Base-by-base conservation (phyloP, 768 basidiomycete genomes). In the Lactarius quietus region DNA sequence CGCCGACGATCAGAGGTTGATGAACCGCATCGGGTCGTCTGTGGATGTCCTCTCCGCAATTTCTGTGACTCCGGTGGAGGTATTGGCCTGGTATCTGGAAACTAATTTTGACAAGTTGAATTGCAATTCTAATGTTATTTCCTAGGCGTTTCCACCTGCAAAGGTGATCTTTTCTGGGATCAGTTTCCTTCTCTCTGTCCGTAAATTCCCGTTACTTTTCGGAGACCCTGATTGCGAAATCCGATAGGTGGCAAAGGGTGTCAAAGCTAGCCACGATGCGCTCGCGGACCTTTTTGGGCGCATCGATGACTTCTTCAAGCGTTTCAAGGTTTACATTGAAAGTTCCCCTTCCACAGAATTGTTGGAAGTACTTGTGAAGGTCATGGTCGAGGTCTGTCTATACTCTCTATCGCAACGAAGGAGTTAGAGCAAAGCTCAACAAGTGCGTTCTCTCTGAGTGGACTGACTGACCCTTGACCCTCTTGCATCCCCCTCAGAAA, bases 361-460 rank as follows among this genome's bases (percentile, higher is more conserved):
- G 26, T 20, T 43, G 28, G 55, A 57, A 6, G 43, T 48, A 8
- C 33, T 63, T 23, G 56, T 38, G 33, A 63, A 48, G 0, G 33
- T 57, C 43, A 28, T 63, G 12, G 56, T n/a, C 10, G 26, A 63
- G n/a, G 33, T 57, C 8, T 63, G 35, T 33, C 15, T 36, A 28
- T 63, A 35, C 54, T 56, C 8, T 43, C 55, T 26, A 28, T 63
- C 17, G 62, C 43, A 10, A 48, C 62, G 10, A 57, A 51, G n/a
- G 28, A 38, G 33, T 38, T 63, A 1, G 35, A 57, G 29, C 26
- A 31, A 18, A 41, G 55, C 6, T 17, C 9, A 2, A 5, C 12
- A 20, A 51, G 62, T 63, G 62, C 29, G 55, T 51, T 12, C 2
- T 23, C 28, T 29, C 33, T 6, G 3, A n/a, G 9, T 23, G 10